Evolutionary conservation across 2,329 filamentous ascomycete species (phyloP).

Genomic region (Colletotrichum costaricense): DNA sequence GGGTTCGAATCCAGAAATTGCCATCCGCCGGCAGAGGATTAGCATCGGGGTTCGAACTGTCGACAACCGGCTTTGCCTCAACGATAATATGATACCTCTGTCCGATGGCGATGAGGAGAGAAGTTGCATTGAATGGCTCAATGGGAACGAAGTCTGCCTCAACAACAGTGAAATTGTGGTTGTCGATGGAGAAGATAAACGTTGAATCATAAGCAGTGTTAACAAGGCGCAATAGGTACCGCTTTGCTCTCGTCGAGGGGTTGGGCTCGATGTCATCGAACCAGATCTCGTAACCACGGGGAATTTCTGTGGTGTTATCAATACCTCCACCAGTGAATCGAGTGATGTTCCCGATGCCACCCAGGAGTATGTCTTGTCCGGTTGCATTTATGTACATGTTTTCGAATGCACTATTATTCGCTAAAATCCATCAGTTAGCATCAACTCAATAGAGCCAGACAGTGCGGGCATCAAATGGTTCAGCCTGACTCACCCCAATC

Average conservation of each 20-base stretch:
- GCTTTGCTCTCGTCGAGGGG: conserved; percentile 40
- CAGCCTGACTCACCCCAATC: conserved; percentile 32
- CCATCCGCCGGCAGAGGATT: conserved; percentile 33
- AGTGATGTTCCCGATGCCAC: background rate
- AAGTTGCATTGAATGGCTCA: conserved; percentile 57
- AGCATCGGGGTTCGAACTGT: background rate
- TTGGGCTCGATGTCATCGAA: background rate
- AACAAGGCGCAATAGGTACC: conserved; percentile 47
- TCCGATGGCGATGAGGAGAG: conserved; percentile 61
- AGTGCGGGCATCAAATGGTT: too few relatives aligned
- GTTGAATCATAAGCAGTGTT: conserved; percentile 41
- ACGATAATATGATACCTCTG: conserved; percentile 47
- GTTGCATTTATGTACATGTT: background rate
- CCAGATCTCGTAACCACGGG: conserved; percentile 7
- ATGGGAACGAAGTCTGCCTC: conserved; percentile 59
- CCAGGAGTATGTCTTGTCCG: background rate
- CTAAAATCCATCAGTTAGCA: background rate
- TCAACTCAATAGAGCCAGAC: accelerated
- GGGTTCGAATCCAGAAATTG: conserved; percentile 42
- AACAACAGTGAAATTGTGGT: conserved; percentile 52
- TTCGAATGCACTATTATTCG: conserved; percentile 13
- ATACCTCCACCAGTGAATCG: background rate
- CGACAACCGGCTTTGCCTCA: conserved; percentile 35
- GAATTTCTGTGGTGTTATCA: background rate
- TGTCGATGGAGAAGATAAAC: conserved; percentile 52